Conservation (phyloP, 441 rosid species). For the Iberis amara region DNA sequence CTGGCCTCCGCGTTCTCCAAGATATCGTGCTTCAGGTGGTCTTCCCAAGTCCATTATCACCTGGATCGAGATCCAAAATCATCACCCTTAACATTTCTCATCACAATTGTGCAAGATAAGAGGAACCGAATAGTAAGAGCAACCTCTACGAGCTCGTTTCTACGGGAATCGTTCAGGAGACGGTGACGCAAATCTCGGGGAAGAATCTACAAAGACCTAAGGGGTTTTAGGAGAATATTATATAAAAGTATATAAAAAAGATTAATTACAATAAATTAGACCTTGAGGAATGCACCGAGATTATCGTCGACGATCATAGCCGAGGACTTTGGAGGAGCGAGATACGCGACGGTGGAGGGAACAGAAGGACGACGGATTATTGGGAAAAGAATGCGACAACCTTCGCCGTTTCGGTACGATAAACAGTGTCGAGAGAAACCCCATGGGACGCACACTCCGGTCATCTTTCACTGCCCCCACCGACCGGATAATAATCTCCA, state of each 20-base stretch:
- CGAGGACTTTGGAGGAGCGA: conserved; percentile 21
- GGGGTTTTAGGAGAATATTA: neutral
- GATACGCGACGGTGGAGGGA: too few species aligned
- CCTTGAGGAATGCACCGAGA: conserved; percentile 44
- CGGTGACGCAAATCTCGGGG: conserved; percentile 43
- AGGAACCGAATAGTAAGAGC: too few species aligned
- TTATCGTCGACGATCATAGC: conserved; percentile 40
- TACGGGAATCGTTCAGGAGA: conserved; percentile 44
- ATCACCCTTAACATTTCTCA: neutral
- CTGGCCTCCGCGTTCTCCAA: conserved; percentile 48
- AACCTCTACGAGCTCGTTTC: conserved; percentile 59
- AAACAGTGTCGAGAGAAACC: neutral
- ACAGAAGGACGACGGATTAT: conserved; percentile 6
- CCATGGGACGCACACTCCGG: conserved; percentile 29
- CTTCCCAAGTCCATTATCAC: conserved; percentile 57
- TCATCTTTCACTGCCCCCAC: too few species aligned
- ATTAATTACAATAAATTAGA: conserved; percentile 14
- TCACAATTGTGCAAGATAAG: neutral
- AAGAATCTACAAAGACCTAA: conserved; percentile 40
- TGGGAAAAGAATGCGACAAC: conserved; percentile 14
- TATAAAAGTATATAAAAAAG: neutral
- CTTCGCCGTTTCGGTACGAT: neutral
- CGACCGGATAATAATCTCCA: too few species aligned
- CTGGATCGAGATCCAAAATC: conserved; percentile 24
- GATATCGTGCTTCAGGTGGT: conserved; percentile 60